Conservation (phyloP, 2,329 filamentous ascomycete species). For the Sclerotinia trifoliorum region DNA sequence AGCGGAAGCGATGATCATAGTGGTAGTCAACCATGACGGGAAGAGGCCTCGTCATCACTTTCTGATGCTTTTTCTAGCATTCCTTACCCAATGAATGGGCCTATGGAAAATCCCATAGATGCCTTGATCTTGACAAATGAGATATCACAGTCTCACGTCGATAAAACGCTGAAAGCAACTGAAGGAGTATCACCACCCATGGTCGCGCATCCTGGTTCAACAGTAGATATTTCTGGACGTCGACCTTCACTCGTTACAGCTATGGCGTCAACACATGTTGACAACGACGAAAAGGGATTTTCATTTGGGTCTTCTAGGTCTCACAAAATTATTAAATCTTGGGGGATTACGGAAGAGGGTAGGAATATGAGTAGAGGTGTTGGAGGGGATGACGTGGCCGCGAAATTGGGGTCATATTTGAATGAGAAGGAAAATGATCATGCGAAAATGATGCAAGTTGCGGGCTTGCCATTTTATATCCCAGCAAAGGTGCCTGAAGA, state of each 20-base stretch:
- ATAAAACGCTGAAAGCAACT: constrained; percentile 37
- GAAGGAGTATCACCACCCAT: constrained; percentile 36
- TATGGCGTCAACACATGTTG: constrained; percentile 33
- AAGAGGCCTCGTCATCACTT: constrained; percentile 55
- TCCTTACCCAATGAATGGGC: constrained; percentile 34
- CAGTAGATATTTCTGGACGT: constrained; percentile 36
- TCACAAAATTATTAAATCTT: constrained; percentile 10
- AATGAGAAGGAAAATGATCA: constrained; percentile 24
- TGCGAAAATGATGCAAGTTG: constrained; percentile 30
- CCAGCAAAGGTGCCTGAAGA: constrained; percentile 37
- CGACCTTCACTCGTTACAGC: constrained; percentile 34
- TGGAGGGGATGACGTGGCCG: constrained; percentile 39
- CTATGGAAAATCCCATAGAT: constrained; percentile 34
- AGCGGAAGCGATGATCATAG: constrained; percentile 39
- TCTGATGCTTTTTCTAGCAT: constrained; percentile 38
- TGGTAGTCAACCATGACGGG: constrained; percentile 53
- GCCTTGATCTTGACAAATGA: constrained; percentile 24
- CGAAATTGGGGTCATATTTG: constrained; percentile 30
- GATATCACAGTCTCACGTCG: constrained; percentile 29
- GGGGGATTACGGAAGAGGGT: constrained; percentile 13
- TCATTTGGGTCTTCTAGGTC: constrained; percentile 31
- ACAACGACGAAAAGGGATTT: constrained; percentile 31
- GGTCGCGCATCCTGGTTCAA: constrained; percentile 40
- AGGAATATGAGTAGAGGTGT: constrained; percentile 28
- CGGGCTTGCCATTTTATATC: constrained; percentile 34